These are phyloP conservation scores for Phytopythium vexans DNA, from an alignment of 352 stramenopile genomes.

Conservation along the genomic window DNA sequence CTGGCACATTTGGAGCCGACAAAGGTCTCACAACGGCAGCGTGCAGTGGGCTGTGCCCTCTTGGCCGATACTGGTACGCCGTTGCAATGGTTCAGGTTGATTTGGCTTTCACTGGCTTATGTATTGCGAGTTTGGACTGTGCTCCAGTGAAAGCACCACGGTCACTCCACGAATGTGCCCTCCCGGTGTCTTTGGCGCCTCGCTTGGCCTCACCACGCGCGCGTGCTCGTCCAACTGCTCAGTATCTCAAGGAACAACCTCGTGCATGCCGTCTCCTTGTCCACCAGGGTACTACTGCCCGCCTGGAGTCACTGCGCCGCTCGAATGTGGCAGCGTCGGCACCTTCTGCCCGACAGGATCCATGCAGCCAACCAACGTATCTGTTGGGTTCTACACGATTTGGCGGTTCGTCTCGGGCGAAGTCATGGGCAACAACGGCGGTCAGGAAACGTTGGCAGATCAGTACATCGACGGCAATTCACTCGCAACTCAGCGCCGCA, in stretches of 20 bases:
- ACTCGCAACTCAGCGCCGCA: conserved; percentile 30
- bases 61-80: conserved; percentile 56
- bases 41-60: conserved; percentile 49
- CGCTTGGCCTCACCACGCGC: conserved; percentile 33
- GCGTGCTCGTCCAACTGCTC: conserved; percentile 47
- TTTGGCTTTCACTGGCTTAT: background rate
- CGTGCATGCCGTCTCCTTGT: conserved; percentile 48
- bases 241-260: conserved; percentile 4
- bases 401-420: conserved; percentile 19
- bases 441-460: conserved; percentile 16
- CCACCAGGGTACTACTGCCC: conserved; percentile 59
- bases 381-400: conserved; percentile 57
- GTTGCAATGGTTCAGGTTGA: background rate
- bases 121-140: background rate
- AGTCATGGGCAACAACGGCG: background rate
- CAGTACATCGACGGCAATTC: conserved; percentile 38
- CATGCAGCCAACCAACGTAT: conserved; percentile 23
- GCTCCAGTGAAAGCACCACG: conserved; percentile 27
- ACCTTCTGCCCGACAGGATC: conserved; percentile 58
- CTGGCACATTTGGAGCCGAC: conserved; percentile 39
- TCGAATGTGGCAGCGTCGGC: conserved; percentile 30
- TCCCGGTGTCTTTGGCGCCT: conserved; percentile 35
- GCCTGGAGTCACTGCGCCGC: conserved; percentile 21
- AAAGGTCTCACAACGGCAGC: conserved; percentile 23
- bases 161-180: conserved; percentile 40